A percentile compares a stretch with the other conserved stretches of the same genome.
These are phyloP conservation scores for Pseudogymnoascus sp. DNA, from an alignment of 2,329 filamentous ascomycete species.

Conservation along the genomic window DNA sequence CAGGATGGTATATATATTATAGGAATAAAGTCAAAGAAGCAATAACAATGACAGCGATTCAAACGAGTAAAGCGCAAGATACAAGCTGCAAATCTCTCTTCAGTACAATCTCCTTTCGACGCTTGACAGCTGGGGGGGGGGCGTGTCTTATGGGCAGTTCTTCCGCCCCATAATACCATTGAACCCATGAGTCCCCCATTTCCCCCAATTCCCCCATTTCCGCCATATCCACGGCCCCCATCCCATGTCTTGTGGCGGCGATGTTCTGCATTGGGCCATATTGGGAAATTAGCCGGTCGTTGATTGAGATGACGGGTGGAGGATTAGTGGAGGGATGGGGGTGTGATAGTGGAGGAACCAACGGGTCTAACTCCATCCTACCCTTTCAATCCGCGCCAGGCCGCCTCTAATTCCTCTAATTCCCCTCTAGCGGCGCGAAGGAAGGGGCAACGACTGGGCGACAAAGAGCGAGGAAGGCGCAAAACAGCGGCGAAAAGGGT, in stretches of 20 bases:
- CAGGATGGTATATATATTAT: not conserved
- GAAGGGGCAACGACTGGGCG: not conserved
- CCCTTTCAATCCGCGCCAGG: not conserved
- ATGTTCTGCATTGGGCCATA: constrained; percentile 4
- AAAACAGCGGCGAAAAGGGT: not conserved
- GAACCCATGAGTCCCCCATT: not conserved
- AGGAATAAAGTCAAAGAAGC: not conserved
- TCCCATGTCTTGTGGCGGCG: not conserved
- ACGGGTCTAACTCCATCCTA: not conserved
- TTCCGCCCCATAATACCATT: not conserved
- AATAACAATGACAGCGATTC: not conserved
- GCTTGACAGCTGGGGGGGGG: not conserved
- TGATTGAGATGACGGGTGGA: not conserved
- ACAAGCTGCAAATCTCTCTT: constrained; percentile 4
- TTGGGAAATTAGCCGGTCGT: not conserved
- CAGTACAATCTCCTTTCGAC: not conserved
- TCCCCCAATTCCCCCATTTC: not conserved
- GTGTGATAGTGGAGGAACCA: not conserved
- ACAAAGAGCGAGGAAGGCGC: too few species aligned
- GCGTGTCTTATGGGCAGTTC: not conserved
- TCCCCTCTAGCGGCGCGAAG: not conserved
- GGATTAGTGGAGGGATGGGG: not conserved
- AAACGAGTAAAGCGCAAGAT: not conserved
- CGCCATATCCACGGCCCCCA: not conserved
- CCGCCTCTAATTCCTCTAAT: not conserved